Evolutionary conservation across 176 grass and related monocot genomes (phyloP).

Genomic region (Avena sativa): DNA sequence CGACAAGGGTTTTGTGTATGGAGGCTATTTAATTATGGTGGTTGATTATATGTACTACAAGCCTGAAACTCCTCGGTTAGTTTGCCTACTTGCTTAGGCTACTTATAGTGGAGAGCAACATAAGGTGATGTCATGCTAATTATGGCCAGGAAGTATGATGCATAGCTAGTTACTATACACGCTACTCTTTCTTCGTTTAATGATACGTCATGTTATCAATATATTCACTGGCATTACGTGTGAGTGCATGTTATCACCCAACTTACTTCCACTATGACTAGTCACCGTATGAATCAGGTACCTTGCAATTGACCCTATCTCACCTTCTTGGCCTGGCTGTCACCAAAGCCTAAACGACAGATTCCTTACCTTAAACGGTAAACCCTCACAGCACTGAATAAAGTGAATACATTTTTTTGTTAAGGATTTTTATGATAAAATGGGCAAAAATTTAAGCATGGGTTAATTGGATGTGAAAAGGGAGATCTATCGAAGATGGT

Average conservation of each 20-base stretch:
- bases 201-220: too few species aligned
- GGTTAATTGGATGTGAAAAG: not conserved
- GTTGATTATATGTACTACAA: not conserved
- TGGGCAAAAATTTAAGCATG: not conserved
- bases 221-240: too few species aligned
- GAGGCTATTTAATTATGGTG: constrained; percentile 19
- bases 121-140: too few species aligned
- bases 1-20: not conserved
- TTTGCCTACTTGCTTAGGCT: constrained; percentile 17
- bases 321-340: not conserved
- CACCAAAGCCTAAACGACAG: not conserved
- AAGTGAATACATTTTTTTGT: not conserved
- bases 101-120: too few species aligned
- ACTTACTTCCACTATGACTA: too few species aligned
- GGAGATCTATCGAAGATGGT: not conserved
- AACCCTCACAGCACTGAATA: constrained; percentile 5
- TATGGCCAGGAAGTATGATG: too few species aligned
- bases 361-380: not conserved
- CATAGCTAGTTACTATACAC: too few species aligned
- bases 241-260: too few species aligned
- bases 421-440: not conserved
- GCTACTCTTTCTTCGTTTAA: too few species aligned
- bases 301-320: constrained; percentile 3
- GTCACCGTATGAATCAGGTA: not conserved
- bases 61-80: constrained; percentile 18